Conservation (phyloP, 2,329 filamentous ascomycete species). For the Decorospora gaudefroyi region DNA sequence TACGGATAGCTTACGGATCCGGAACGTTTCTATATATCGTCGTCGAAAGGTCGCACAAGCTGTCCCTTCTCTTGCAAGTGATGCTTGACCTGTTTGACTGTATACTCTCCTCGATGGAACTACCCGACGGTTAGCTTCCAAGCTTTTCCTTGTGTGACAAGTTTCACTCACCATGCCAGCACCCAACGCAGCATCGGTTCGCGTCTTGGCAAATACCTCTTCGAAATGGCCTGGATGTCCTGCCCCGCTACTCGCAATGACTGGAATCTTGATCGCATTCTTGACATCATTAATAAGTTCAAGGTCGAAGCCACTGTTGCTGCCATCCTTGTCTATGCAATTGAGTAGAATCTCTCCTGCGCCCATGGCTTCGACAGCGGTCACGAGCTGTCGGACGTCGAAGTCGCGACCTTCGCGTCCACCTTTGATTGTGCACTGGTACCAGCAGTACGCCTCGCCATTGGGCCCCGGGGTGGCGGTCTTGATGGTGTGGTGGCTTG, state of each 20-base stretch:
- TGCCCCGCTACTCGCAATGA: slow-evolving; percentile 92
- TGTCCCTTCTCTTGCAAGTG: slow-evolving; percentile 72
- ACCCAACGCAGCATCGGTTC: slow-evolving; percentile 88
- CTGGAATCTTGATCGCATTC: slow-evolving; percentile 81
- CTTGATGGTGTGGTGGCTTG: slow-evolving; percentile 73
- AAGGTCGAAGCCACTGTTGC: slow-evolving; percentile 90
- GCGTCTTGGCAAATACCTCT: slow-evolving; percentile 84
- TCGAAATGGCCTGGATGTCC: slow-evolving; percentile 86
- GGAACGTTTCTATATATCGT: slow-evolving; percentile 29
- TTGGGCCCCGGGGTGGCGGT: slow-evolving; percentile 72
- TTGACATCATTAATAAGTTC: slow-evolving; percentile 92
- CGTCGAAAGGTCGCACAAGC: slow-evolving; percentile 77
- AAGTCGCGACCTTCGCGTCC: slow-evolving; percentile 92
- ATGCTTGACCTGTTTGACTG: slow-evolving; percentile 91
- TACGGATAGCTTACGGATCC: no score
- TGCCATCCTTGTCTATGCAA: slow-evolving; percentile 96
- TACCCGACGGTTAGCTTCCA: slow-evolving; percentile 35
- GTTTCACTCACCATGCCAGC: slow-evolving; percentile 75
- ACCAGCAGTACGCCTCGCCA: slow-evolving; percentile 88
- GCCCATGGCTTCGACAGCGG: slow-evolving; percentile 94
- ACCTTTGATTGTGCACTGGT: slow-evolving; percentile 95
- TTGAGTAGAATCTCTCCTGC: slow-evolving; percentile 93
- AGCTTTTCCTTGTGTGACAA: not conserved
- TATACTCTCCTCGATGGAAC: slow-evolving; percentile 95
- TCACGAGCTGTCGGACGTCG: slow-evolving; percentile 85